These are phyloP conservation scores for Ormosia emarginata DNA, from an alignment of 306 rosid species.

Conservation along the genomic window DNA sequence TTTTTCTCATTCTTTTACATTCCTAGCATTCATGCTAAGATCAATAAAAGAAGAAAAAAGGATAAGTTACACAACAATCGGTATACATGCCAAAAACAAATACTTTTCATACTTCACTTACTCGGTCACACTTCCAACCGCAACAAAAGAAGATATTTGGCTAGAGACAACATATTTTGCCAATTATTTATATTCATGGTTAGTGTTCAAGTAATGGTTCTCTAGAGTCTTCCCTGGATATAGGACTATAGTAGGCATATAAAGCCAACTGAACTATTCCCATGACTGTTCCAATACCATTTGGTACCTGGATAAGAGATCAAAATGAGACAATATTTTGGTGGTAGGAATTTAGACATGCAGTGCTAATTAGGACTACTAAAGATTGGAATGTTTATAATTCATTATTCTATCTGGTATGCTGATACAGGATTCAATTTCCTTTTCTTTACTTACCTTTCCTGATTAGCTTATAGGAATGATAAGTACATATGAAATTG, in stretches of 20 bases:
- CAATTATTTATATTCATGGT: neutral
- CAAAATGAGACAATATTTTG: neutral
- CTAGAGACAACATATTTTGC: neutral
- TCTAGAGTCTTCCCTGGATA: neutral
- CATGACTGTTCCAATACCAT: conserved; percentile 38
- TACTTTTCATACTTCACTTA: neutral
- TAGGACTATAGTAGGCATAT: conserved; percentile 11
- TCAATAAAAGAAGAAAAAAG: no score
- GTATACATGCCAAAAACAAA: no score
- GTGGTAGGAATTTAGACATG: neutral
- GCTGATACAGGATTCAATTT: neutral
- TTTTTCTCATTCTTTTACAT: no score
- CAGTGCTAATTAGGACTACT: neutral
- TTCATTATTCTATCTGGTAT: neutral
- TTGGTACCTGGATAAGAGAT: conserved; percentile 20
- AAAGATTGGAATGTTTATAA: neutral
- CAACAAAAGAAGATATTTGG: neutral
- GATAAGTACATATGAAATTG: neutral
- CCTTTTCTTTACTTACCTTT: no score
- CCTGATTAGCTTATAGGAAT: neutral
- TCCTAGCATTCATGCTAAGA: no score
- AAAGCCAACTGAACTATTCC: conserved; percentile 33
- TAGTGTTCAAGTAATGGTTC: neutral
- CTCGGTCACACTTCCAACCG: neutral
- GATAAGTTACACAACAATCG: no score